Evolutionary conservation across 1,284 basidiomycete species (phyloP), one percentile per base, ranked within the genome.

Genomic region (Cystobasidiaceae sp.): DNA sequence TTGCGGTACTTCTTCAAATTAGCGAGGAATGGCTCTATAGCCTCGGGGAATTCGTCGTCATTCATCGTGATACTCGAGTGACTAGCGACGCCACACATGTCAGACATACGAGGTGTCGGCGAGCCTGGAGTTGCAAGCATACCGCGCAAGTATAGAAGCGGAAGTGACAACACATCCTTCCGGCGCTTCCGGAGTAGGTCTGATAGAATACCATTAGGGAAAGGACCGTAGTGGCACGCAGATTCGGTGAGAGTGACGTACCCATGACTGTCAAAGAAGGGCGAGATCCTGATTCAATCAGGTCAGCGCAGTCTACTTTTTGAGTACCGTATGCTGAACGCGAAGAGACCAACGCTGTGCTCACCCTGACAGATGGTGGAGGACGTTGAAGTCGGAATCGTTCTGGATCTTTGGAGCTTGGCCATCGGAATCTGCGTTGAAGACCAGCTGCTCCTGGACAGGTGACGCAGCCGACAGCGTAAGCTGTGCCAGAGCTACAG

Each of bases 41-140:
- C 77, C 37, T 78, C 71, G 17, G 77, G 71, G 55, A 37, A 79
- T 64, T 80, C 79, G 65, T 80, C 79, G 66, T 79, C 78, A 69
- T 80, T 80, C 21, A 75, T 77, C 60, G 74, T 68, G 51, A 80
- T 80, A 41, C 73, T 72, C 11, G 73, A 73, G 70, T 80, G 79
- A 11, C 79, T 46, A 21, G 11, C 8, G 23, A 51, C 30, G 27
- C 25, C 7, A 7, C 71, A 27, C 27, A 23, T 13, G 30, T 23
- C 7, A 11, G 11, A 13, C 9, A 23, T 13, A 23, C 44, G 23
- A 8, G 9, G 9, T 23, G 13, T 11, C 11, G 11, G 9, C 13
- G 13, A 46, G 21, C 28, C 46, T 17, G 11, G 33, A 23, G 33
- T 13, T 21, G 32, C 32, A 15, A 27, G 34, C 57, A 25, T 39